phyloP scores from a whole-genome alignment of 164 flowering plant genomes.

The Chimonanthus salicifolius region DNA sequence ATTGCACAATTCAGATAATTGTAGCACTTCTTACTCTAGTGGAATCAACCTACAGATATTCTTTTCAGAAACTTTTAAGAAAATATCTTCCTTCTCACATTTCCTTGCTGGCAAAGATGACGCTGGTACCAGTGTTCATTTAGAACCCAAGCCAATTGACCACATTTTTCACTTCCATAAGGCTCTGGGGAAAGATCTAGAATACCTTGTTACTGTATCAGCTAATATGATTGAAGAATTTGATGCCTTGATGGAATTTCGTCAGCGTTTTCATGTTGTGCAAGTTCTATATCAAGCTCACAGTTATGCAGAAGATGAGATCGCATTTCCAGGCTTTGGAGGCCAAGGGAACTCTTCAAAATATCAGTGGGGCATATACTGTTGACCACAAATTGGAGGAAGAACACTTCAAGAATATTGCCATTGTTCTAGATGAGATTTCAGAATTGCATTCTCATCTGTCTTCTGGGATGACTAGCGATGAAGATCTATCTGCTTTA shows the following conservation, averaged over 20 bases:
- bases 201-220: constrained; percentile 47
- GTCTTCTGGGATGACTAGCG: constrained; percentile 14
- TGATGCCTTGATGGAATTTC: constrained; percentile 41
- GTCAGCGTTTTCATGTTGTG: constrained; percentile 45
- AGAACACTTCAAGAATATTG: constrained; percentile 42
- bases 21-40: constrained; percentile 41
- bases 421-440: constrained; percentile 45
- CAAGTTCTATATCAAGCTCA: constrained; percentile 48
- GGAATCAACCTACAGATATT: constrained; percentile 45
- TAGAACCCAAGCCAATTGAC: constrained; percentile 58
- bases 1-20: constrained; percentile 11
- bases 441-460: constrained; percentile 29
- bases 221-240: constrained; percentile 44
- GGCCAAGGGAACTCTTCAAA: constrained; percentile 49
- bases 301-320: constrained; percentile 67
- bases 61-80: constrained; percentile 36
- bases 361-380: constrained; percentile 53
- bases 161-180: constrained; percentile 64
- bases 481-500: constrained; percentile 8
- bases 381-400: constrained; percentile 71
- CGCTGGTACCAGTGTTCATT: constrained; percentile 17
- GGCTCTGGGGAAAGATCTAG: constrained; percentile 67
- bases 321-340: constrained; percentile 90
- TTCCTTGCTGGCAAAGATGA: constrained; percentile 14
- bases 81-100: constrained; percentile 19